Percentiles rank a stretch among this genome's conserved stretches.
phyloP scores from a whole-genome alignment of 202 grass and related monocot species.

The Musa balbisiana region DNA sequence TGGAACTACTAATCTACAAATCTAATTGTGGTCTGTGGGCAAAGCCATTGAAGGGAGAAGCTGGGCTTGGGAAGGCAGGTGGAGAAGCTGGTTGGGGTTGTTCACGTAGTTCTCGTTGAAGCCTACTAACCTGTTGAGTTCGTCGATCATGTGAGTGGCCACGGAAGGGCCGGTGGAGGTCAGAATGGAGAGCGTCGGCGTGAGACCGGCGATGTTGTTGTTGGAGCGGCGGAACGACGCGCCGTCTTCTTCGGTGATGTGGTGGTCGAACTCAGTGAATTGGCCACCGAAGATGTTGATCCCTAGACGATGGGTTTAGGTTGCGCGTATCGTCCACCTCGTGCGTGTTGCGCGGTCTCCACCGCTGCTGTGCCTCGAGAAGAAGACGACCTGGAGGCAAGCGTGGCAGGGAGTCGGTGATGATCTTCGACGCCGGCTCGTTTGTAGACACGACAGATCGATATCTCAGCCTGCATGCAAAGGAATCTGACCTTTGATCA shows the following conservation, averaged over 20 bases:
- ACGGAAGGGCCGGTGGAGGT: background rate
- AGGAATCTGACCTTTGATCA: too few relatives aligned
- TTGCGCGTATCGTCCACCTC: background rate
- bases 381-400: background rate
- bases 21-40: background rate
- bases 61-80: background rate
- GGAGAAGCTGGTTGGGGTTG: background rate
- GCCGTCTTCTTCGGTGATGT: slow-evolving; percentile 4
- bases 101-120: background rate
- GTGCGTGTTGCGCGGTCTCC: background rate
- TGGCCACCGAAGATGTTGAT: background rate
- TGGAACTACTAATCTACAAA: too few relatives aligned
- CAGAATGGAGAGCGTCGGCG: background rate
- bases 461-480: slow-evolving; percentile 15
- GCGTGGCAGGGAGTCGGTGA: background rate
- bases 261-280: slow-evolving; percentile 1
- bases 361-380: background rate
- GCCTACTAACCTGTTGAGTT: background rate
- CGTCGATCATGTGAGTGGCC: background rate
- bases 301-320: too few relatives aligned
- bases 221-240: background rate
- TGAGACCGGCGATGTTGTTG: background rate
- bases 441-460: slow-evolving; percentile 22
- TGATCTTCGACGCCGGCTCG: slow-evolving; percentile 9
- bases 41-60: background rate